These are phyloP conservation scores for Chaetomidium leptoderma DNA, from an alignment of 495 filamentous ascomycete species.

Conservation along the genomic window DNA sequence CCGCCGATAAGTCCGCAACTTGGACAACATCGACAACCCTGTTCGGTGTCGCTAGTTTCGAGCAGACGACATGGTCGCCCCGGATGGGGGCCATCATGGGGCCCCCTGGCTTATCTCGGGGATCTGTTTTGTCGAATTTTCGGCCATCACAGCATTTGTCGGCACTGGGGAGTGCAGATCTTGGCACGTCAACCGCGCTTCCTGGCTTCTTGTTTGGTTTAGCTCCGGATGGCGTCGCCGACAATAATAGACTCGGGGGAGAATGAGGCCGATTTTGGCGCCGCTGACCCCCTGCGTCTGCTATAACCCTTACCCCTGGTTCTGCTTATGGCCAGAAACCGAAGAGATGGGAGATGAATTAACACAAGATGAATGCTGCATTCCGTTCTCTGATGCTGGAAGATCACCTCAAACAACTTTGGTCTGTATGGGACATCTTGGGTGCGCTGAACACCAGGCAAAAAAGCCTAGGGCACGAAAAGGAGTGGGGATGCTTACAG, in stretches of 20 bases:
- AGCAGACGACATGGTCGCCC: neutral
- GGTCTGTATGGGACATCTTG: too few species aligned
- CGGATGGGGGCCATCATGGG: too few species aligned
- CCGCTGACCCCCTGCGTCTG: neutral
- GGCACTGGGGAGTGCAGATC: neutral
- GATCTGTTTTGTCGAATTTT: neutral
- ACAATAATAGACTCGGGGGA: conserved; percentile 9
- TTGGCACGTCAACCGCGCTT: neutral
- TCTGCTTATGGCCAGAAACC: too few species aligned
- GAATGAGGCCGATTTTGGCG: conserved; percentile 3
- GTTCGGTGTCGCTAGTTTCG: neutral
- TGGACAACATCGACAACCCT: neutral
- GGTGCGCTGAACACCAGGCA: neutral
- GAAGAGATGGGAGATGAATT: too few species aligned
- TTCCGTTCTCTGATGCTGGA: too few species aligned
- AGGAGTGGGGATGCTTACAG: conserved; percentile 5
- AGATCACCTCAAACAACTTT: too few species aligned
- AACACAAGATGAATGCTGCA: too few species aligned
- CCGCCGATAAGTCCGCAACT: neutral
- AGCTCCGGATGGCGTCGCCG: neutral
- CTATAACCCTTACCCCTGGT: neutral
- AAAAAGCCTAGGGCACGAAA: neutral
- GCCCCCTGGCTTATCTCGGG: conserved; percentile 4
- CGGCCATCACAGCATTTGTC: neutral
- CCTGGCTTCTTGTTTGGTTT: neutral